These are phyloP conservation scores for Tetrastigma voinierianum DNA, from an alignment of 164 flowering plant species.

Conservation along the genomic window DNA sequence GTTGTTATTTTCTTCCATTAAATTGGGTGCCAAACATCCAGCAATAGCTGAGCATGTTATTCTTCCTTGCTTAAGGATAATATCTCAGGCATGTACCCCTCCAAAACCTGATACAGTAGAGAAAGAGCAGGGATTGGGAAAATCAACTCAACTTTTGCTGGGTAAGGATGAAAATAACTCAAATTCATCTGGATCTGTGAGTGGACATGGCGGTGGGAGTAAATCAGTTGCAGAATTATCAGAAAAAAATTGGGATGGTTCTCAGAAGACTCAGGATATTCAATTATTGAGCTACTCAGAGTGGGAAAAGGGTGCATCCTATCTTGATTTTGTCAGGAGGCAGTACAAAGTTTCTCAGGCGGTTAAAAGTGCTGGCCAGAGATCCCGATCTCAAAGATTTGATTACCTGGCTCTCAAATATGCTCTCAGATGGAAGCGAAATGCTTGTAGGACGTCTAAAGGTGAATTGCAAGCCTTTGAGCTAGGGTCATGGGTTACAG, in stretches of 20 bases:
- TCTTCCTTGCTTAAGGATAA: constrained; percentile 89
- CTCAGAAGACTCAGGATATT: constrained; percentile 74
- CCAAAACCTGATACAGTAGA: constrained; percentile 84
- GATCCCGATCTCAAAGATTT: constrained; percentile 66
- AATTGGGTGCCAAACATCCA: constrained; percentile 94
- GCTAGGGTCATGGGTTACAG: constrained; percentile 96
- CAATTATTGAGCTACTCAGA: constrained; percentile 89
- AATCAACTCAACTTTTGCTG: constrained; percentile 35
- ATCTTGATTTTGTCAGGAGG: constrained; percentile 98
- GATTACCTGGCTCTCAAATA: constrained; percentile 89
- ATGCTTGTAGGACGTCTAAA: constrained; percentile 48
- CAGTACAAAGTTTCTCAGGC: constrained; percentile 86
- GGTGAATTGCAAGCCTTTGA: constrained; percentile 72
- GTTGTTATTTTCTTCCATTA: constrained; percentile 86
- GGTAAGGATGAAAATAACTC: constrained; percentile 54
- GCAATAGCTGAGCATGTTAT: constrained; percentile 95
- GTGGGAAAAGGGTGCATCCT: constrained; percentile 97
- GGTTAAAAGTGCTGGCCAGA: constrained; percentile 52
- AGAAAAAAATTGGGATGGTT: constrained; percentile 75
- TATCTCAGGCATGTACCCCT: constrained; percentile 95
- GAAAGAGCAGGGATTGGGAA: constrained; percentile 60
- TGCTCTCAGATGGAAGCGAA: constrained; percentile 91
- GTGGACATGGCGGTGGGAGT: constrained; percentile 37
- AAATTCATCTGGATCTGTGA: constrained; percentile 37
- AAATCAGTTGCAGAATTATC: constrained; percentile 46